These are phyloP conservation scores for Phytophthora pini DNA, from an alignment of 352 stramenopile genomes.

Conservation along the genomic window DNA sequence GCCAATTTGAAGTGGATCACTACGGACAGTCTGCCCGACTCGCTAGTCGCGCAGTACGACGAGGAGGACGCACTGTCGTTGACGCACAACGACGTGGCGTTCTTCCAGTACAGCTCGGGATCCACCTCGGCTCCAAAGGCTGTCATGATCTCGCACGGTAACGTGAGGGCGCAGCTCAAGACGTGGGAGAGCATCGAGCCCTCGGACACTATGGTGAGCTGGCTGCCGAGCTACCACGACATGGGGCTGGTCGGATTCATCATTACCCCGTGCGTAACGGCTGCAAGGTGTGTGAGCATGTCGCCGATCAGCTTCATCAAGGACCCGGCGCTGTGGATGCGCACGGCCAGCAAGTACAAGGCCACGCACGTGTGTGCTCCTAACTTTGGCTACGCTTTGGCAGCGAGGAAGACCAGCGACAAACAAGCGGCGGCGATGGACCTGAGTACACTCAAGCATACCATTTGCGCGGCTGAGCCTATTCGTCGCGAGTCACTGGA, in stretches of 20 bases:
- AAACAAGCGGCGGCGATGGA: slow-evolving; percentile 67
- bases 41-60: slow-evolving; percentile 56
- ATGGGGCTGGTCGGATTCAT: slow-evolving; percentile 89
- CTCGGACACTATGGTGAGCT: slow-evolving; percentile 76
- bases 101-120: slow-evolving; percentile 88
- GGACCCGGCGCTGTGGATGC: slow-evolving; percentile 85
- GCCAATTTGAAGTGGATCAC: slow-evolving; percentile 75
- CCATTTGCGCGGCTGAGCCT: slow-evolving; percentile 82
- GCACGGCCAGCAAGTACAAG: slow-evolving; percentile 74
- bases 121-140: slow-evolving; percentile 84
- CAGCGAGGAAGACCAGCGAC: slow-evolving; percentile 77
- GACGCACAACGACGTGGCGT: slow-evolving; percentile 67
- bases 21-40: slow-evolving; percentile 67
- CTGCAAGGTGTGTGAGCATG: slow-evolving; percentile 76
- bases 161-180: slow-evolving; percentile 74
- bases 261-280: slow-evolving; percentile 64
- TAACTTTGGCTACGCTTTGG: slow-evolving; percentile 84
- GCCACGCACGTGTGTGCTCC: slow-evolving; percentile 80
- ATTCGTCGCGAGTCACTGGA: slow-evolving; percentile 82
- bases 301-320: slow-evolving; percentile 90
- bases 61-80: slow-evolving; percentile 47
- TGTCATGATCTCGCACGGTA: slow-evolving; percentile 87
- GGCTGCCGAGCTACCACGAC: slow-evolving; percentile 86
- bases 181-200: slow-evolving; percentile 74
- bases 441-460: slow-evolving; percentile 69